Percentiles rank a stretch among this genome's conserved stretches.
phyloP scores from a whole-genome alignment of 306 rosid species.

The Acacia crassicarpa region DNA sequence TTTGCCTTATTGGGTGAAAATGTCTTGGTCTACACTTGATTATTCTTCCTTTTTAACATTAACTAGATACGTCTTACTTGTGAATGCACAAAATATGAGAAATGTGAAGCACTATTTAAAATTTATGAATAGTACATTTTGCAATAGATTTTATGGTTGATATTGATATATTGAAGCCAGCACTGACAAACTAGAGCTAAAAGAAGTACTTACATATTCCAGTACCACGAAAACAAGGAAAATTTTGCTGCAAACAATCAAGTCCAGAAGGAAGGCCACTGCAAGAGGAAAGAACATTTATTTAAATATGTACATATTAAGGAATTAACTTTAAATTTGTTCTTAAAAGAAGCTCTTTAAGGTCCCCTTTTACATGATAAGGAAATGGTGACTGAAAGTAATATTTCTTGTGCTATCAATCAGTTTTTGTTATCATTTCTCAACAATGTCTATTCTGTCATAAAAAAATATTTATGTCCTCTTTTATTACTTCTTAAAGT shows the following conservation, averaged over 20 bases:
- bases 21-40: background rate
- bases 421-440: background rate
- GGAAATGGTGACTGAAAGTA: background rate
- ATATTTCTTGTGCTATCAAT: background rate
- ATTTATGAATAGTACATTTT: background rate
- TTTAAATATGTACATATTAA: background rate
- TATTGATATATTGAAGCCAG: background rate
- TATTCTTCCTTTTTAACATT: background rate
- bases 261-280: slow-evolving; percentile 25
- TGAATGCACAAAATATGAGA: too few species aligned
- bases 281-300: slow-evolving; percentile 27
- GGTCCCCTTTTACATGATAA: too few species aligned
- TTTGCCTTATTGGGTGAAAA: background rate
- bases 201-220: slow-evolving; percentile 58
- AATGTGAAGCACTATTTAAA: background rate
- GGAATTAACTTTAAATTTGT: background rate
- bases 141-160: background rate
- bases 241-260: slow-evolving; percentile 40
- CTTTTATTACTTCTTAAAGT: too few species aligned
- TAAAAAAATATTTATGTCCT: too few species aligned
- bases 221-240: slow-evolving; percentile 61
- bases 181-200: background rate
- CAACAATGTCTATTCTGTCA: background rate
- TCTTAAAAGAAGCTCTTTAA: background rate
- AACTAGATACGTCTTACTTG: too few species aligned